These are phyloP conservation scores for Porcisia hertigi DNA, from an alignment of 208 protist genomes.

Conservation along the genomic window DNA sequence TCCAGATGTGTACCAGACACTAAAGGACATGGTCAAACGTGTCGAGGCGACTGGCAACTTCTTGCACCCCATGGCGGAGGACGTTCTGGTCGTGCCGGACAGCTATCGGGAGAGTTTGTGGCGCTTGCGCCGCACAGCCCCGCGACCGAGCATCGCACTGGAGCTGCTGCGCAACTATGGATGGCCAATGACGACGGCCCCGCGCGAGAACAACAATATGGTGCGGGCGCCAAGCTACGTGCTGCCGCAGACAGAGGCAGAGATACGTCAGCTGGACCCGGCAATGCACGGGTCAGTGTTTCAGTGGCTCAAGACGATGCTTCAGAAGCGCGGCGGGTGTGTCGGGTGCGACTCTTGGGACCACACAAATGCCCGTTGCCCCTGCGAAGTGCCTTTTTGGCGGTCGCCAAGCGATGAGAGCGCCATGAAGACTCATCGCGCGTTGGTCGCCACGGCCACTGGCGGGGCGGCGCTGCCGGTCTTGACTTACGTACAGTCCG, in stretches of 20 bases:
- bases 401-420: conserved; percentile 40
- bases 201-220: conserved; percentile 39
- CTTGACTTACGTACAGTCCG: conserved; percentile 61
- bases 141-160: conserved; percentile 64
- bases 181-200: conserved; percentile 17
- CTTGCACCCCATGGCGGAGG: conserved; percentile 38
- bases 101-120: conserved; percentile 79
- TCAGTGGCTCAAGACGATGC: conserved; percentile 59
- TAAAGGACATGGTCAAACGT: conserved; percentile 43
- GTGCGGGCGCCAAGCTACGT: conserved; percentile 34
- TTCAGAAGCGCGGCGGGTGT: conserved; percentile 66
- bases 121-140: conserved; percentile 58
- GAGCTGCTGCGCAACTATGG: conserved; percentile 77
- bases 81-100: conserved; percentile 57
- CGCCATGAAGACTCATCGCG: conserved; percentile 25
- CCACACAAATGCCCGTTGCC: conserved; percentile 66
- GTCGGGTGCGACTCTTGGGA: conserved; percentile 75
- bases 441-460: conserved; percentile 16
- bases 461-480: conserved; percentile 20
- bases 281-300: conserved; percentile 73
- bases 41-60: conserved; percentile 60
- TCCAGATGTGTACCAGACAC: conserved; percentile 63
- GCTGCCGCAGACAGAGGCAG: conserved; percentile 47
- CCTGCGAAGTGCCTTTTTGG: conserved; percentile 74
- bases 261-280: conserved; percentile 55